These are phyloP conservation scores for Candida mattraensis DNA, from an alignment of 805 yeast species.

Conservation along the genomic window DNA sequence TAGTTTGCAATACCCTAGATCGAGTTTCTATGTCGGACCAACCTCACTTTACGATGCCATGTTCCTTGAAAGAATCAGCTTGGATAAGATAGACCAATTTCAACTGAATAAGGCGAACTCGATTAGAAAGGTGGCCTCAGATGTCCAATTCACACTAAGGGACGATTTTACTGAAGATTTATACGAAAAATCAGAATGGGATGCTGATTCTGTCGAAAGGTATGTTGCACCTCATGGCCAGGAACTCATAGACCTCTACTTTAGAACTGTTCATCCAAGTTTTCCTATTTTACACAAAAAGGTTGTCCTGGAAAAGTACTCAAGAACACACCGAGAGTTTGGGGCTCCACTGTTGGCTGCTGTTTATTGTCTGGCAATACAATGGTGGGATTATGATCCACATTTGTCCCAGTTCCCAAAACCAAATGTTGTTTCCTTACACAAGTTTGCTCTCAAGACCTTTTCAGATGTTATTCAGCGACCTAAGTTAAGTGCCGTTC, in stretches of 20 bases:
- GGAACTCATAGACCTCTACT: conserved; percentile 73
- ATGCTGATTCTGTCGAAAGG: conserved; percentile 80
- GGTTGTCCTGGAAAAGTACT: conserved; percentile 87
- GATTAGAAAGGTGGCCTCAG: conserved; percentile 75
- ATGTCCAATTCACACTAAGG: conserved; percentile 71
- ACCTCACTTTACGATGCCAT: conserved; percentile 80
- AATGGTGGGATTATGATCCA: conserved; percentile 93
- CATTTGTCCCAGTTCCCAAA: conserved; percentile 71
- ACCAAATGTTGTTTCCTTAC: conserved; percentile 72
- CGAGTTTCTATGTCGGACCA: conserved; percentile 86
- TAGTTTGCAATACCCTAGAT: conserved; percentile 83
- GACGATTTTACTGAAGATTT: conserved; percentile 78
- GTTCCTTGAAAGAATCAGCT: conserved; percentile 60
- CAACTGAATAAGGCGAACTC: conserved; percentile 65
- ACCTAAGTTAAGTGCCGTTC: conserved; percentile 89
- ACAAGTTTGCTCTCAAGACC: conserved; percentile 63
- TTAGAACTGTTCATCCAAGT: conserved; percentile 84
- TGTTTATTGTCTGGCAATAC: conserved; percentile 82
- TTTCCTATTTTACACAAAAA: conserved; percentile 90
- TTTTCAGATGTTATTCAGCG: conserved; percentile 75
- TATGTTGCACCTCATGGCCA: conserved; percentile 93
- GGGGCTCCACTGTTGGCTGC: conserved; percentile 90
- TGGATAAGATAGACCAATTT: conserved; percentile 78
- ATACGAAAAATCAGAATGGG: conserved; percentile 67
- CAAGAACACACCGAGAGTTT: conserved; percentile 87